Base-by-base conservation (phyloP, 1,139 yeast species). In the Sugiyamaella castrensis region DNA sequence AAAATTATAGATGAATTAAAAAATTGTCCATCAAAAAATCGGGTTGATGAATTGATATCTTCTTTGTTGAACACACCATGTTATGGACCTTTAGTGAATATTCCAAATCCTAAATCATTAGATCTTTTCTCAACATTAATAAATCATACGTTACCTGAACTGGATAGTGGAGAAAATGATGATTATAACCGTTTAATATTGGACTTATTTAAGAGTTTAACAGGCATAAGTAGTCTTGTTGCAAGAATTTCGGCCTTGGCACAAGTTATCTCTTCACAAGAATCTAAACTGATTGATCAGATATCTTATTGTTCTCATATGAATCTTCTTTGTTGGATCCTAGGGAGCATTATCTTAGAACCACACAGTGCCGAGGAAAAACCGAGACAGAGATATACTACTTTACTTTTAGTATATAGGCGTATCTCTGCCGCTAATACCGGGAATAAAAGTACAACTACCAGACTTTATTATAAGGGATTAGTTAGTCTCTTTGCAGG, bases 61-160 rank as follows among this genome's bases (percentile, higher is more conserved):
- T 8, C 8, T 11, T 12, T 42, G 35, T 29, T 42, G 28, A n/a
- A n/a, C 2, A 30, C 16, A 16, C 16, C 35, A 10, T 16, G 16
- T 35, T 35, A 9, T n/a, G 11, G 31, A 28, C 30, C 34, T 39
- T 19, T 19, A 5, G 24, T 19, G 24, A 15, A 29, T 9, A 19
- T 19, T 16, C 46, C 46, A 9, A 29, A 29, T 11, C 30, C 52
- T 8, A 11, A 27, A 1, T 40, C 56, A 8, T 24, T 57, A 38
- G 54, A 40, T 24, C 29, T 57, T 2, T 57, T 50, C 39, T 47
- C 56, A 8, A 46, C 48, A 10, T 48, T 57, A 16, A 50, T 57
- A 10, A 53, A 52, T 42, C 41, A 50, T 13, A 56, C 58, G 6
- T 43, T 57, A 12, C 60, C 60, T 4, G 38, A 50, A 19, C 16